Base-by-base conservation (phyloP, 1,284 basidiomycete species). In the Apiotrichum siamense region DNA sequence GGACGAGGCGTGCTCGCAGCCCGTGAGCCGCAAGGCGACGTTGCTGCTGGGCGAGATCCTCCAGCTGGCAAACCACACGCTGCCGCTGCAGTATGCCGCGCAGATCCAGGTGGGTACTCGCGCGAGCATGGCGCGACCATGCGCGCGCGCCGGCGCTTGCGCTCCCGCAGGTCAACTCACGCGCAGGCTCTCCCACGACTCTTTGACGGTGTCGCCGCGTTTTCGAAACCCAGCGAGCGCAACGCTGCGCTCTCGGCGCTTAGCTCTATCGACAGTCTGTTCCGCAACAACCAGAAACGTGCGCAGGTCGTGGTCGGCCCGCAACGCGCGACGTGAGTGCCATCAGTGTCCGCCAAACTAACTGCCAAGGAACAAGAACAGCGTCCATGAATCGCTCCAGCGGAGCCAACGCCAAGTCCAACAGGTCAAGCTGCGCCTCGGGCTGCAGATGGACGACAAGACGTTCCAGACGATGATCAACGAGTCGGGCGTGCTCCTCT, bases 371-470 rank as follows among this genome's bases (percentile, higher is more conserved):
- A 26, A 18, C 27, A 43, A 43, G 27, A 50, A 31, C 17, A 31
- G 50, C 7, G 52, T 52, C 2, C 88, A 93, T 65, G 92, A 96
- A 62, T 81, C 86, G 4, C 80, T 93, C 36, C 83, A 87, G 31
- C 81, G 90, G 33, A 87, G 88, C n/a, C 88, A 92, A 69, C 79
- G 88, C 47, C 88, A 92, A 62, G 86, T 94, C 7, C 91, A 96
- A 64, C 87, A 91, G 65, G 85, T 84, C 26, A 92, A 88, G 68
- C 79, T 94, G 42, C 88, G 89, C 60, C 80, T 87, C 62, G 87
- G 85, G 48, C 84, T 96, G 81, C 86, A 90, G 71, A 88, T 96
- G 80, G 92, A 97, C 64, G 92, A 96, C 70, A 87, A 81, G 70
- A 81, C 84, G 17, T 97, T 94, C 73, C 88, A 91, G 63, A 78